Conservation (phyloP, 2,329 filamentous ascomycete species). For the Chaetomium globosum region DNA sequence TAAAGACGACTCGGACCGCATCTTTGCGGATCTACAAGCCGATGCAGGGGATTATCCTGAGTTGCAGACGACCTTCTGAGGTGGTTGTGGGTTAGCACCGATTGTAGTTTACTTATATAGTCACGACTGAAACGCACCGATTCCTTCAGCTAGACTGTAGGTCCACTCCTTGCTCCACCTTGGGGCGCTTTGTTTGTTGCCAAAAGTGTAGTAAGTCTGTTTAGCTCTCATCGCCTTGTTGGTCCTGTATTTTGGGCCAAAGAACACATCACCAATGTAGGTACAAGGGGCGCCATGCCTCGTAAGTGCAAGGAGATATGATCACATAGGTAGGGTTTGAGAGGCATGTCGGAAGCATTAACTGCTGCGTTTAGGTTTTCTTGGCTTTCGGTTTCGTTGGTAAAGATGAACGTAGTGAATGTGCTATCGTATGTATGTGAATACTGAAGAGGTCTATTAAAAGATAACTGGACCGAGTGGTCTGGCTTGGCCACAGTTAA, state of each 20-base stretch:
- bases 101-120: no score
- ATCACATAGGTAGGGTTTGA: not conserved
- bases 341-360: no score
- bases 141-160: not conserved
- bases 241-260: not conserved
- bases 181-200: no score
- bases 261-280: not conserved
- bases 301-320: not conserved
- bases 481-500: not conserved
- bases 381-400: no score
- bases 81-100: not conserved
- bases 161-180: not conserved
- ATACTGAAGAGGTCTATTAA: not conserved
- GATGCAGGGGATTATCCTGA: slow-evolving; percentile 64
- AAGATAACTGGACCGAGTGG: not conserved
- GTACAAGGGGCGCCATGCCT: not conserved
- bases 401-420: not conserved
- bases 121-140: not conserved
- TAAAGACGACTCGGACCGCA: slow-evolving; percentile 49
- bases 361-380: no score
- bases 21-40: slow-evolving; percentile 53
- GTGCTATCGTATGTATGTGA: not conserved
- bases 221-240: no score
- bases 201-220: no score
- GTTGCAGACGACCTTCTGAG: slow-evolving; percentile 59